Base-by-base conservation (phyloP, 2,329 filamentous ascomycete species). In the Aspergillus amoenus region DNA sequence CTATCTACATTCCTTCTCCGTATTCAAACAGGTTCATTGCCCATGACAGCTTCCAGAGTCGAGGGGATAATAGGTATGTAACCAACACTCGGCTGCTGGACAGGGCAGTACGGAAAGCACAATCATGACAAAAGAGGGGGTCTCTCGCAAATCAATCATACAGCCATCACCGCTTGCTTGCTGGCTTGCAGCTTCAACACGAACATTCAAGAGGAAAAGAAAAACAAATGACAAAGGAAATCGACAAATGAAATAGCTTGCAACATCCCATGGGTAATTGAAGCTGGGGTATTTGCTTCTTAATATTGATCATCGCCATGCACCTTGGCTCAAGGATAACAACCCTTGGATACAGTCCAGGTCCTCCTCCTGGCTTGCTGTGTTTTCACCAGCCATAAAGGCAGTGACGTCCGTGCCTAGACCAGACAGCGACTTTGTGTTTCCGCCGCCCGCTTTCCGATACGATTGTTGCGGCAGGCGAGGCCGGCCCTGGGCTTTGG, bases 281-380 rank as follows among this genome's bases (percentile, higher is more conserved):
- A 42, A 42, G 43, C 24, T 46, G 21, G 47, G 39, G 41, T 45
- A 55, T 55, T 18, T 45, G 34, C 30, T 15, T 24, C 27, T n/a
- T 21, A 21, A 37, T 21, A 32, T 43, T 40, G 53, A 39, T 83
- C 75, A 89, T 68, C 85, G 83, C 92, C 93, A 97, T 69, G 91
- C 91, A n/a, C 93, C 93, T 76, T 96, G 90, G 67, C 91, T 95
- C 45, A 97, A 80, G 50, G 90, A 93, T 61, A 97, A 74, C 62
- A 97, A 76, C n/a, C 91, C 91, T 54, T 93, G 91, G 46, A 96
- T 88, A 69, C 91, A 95, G 70, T 95, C 91, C 72, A 96, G 81
- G 70, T 97, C 93, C 56, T 87, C 84, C 70, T 86, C 87, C 74
- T 91, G 91, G 69, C 87, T 87, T 8, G 85, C 87, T 27, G 66